Percentiles rank a stretch among this genome's conserved stretches.
These are phyloP conservation scores for Peterozyma toletana DNA, from an alignment of 805 yeast genomes.

Conservation along the genomic window DNA sequence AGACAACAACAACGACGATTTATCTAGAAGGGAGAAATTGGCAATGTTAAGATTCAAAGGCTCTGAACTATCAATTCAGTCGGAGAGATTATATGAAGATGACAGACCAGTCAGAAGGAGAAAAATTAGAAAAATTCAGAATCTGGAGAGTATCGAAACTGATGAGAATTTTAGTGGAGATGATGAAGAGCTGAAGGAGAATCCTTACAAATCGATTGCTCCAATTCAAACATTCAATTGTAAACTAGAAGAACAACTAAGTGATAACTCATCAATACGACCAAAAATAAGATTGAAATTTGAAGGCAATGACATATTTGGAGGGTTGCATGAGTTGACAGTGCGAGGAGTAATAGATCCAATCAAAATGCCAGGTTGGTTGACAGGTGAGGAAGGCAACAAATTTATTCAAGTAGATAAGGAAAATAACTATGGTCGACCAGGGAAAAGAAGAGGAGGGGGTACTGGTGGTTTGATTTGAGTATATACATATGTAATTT, in stretches of 20 bases:
- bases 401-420: neutral
- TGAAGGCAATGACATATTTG: constrained; percentile 68
- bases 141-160: constrained; percentile 14
- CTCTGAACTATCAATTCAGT: constrained; percentile 23
- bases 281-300: constrained; percentile 27
- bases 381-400: constrained; percentile 70
- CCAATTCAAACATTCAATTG: constrained; percentile 47
- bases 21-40: constrained; percentile 24
- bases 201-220: constrained; percentile 43
- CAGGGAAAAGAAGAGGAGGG: no score
- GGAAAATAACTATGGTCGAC: no score
- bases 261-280: no score
- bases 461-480: no score
- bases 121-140: constrained; percentile 9
- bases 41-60: constrained; percentile 65
- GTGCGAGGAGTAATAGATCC: constrained; percentile 41
- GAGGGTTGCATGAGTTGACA: constrained; percentile 68
- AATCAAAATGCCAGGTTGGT: constrained; percentile 61
- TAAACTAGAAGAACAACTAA: constrained; percentile 19
- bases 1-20: constrained; percentile 11
- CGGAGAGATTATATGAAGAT: constrained; percentile 33
- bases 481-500: no score
- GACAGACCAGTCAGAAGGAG: constrained; percentile 17
- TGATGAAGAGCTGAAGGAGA: constrained; percentile 11
- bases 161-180: constrained; percentile 6